Evolutionary conservation across 495 filamentous ascomycete genomes (phyloP).

Genomic region (Tuber calosporum): DNA sequence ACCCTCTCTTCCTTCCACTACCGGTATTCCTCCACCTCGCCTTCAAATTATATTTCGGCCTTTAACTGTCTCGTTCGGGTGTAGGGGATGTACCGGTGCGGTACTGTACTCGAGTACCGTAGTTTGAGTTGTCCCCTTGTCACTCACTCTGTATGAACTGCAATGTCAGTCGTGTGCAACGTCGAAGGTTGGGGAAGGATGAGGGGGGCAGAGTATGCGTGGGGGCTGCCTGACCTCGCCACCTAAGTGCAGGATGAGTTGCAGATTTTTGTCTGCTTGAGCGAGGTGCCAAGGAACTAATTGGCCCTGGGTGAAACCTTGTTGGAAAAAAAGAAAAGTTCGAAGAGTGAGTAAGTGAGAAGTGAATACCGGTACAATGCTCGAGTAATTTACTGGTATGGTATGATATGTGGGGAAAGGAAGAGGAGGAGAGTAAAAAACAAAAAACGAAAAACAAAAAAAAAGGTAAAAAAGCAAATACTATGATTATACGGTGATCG

Average conservation of each 20-base stretch:
- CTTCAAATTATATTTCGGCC: background rate
- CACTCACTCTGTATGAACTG: background rate
- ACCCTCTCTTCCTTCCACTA: background rate
- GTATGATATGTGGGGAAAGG: background rate
- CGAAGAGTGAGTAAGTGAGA: background rate
- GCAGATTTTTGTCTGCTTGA: background rate
- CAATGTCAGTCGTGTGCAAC: background rate
- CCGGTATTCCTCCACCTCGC: background rate
- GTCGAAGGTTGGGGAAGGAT: background rate
- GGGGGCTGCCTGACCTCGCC: slow-evolving; percentile 1
- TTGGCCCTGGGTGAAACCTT: background rate
- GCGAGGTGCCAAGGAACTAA: background rate
- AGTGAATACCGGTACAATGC: no score
- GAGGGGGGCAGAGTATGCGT: background rate
- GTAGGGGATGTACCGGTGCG: no score
- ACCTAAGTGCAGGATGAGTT: background rate
- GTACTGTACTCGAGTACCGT: no score
- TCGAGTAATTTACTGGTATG: no score
- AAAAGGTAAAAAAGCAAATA: background rate
- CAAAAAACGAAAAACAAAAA: background rate
- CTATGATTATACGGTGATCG: background rate
- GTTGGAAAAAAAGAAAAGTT: background rate
- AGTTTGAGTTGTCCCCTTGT: background rate
- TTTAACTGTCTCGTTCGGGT: background rate
- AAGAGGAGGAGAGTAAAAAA: background rate